Conservation (phyloP, 2,329 filamentous ascomycete species). For the Aciculosporium take region DNA sequence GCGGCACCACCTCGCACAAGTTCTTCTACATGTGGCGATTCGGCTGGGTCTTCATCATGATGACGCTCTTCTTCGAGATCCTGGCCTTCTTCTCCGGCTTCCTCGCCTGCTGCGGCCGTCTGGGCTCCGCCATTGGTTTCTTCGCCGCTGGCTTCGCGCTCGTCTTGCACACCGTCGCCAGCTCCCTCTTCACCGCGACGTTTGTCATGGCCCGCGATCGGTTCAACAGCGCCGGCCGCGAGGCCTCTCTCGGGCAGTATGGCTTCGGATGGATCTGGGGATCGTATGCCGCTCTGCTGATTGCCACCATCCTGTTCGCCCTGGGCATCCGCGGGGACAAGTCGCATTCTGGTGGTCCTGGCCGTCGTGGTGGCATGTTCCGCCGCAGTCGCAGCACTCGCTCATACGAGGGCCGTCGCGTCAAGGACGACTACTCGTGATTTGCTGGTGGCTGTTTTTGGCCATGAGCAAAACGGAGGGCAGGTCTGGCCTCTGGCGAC, state of each 20-base stretch:
- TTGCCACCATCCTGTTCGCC: slow-evolving; percentile 55
- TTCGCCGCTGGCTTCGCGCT: slow-evolving; percentile 44
- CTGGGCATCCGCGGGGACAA: slow-evolving; percentile 40
- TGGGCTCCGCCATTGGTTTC: slow-evolving; percentile 54
- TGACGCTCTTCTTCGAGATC: slow-evolving; percentile 66
- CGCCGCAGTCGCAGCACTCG: slow-evolving; percentile 20
- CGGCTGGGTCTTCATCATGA: slow-evolving; percentile 81
- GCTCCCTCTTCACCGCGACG: slow-evolving; percentile 58
- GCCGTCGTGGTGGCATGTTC: slow-evolving; percentile 10
- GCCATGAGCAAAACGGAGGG: too few relatives aligned
- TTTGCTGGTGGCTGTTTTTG: too few relatives aligned
- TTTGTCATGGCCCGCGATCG: slow-evolving; percentile 57
- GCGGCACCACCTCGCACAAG: slow-evolving; percentile 37
- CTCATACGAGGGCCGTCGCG: slow-evolving; percentile 35
- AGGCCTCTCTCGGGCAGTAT: slow-evolving; percentile 48
- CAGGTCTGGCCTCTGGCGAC: too few relatives aligned
- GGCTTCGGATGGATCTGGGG: slow-evolving; percentile 70
- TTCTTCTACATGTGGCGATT: slow-evolving; percentile 85
- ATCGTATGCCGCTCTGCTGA: slow-evolving; percentile 48
- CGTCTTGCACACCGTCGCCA: slow-evolving; percentile 54
- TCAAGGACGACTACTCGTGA: slow-evolving; percentile 58
- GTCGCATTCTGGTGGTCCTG: slow-evolving; percentile 16
- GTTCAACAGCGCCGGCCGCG: slow-evolving; percentile 42
- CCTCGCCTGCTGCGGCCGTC: slow-evolving; percentile 54
- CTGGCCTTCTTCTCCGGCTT: slow-evolving; percentile 53